Conservation (phyloP, 306 rosid species). For the Astragalus membranaceus region DNA sequence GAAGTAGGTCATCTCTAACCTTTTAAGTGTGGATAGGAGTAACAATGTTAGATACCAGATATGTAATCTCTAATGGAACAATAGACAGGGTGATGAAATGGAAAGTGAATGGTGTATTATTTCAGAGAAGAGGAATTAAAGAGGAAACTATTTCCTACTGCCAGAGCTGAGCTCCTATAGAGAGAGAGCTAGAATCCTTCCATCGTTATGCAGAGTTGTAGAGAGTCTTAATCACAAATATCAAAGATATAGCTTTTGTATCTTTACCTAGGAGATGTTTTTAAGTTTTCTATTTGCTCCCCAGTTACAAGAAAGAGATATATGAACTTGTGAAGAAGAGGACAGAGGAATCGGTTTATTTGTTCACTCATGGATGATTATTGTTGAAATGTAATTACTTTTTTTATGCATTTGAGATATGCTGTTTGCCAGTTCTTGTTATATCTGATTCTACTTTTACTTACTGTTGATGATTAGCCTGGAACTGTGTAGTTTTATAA, state of each 20-base stretch:
- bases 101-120: no score
- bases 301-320: constrained; percentile 79
- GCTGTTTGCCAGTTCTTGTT: constrained; percentile 4
- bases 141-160: no score
- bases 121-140: no score
- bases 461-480: background rate
- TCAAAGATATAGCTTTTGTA: background rate
- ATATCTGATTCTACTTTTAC: background rate
- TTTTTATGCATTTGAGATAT: background rate
- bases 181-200: background rate
- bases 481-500: background rate
- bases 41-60: no score
- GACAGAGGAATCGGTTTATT: constrained; percentile 37
- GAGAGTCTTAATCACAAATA: background rate
- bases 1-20: no score
- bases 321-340: constrained; percentile 68
- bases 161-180: no score
- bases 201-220: background rate
- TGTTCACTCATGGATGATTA: constrained; percentile 1
- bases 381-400: constrained; percentile 4
- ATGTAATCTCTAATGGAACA: no score
- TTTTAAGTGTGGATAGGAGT: no score
- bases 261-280: background rate
- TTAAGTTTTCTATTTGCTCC: constrained; percentile 5
- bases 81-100: no score